A percentile compares a stretch with the other conserved stretches of the same genome.
Evolutionary conservation across 352 stramenopile genomes (phyloP).

Genomic region (Blastocystis sp.): DNA sequence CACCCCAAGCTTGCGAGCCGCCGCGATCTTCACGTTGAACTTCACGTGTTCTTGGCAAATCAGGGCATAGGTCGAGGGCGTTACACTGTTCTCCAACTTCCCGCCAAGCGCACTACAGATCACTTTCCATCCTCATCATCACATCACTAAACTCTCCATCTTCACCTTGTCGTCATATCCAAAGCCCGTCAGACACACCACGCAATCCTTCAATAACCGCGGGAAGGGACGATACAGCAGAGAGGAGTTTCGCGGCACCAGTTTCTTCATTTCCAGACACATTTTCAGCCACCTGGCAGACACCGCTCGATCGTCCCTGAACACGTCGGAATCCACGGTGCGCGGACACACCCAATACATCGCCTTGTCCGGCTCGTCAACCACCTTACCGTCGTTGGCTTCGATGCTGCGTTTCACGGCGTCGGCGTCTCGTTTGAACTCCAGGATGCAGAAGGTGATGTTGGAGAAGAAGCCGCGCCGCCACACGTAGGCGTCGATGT

Average conservation of each 20-base stretch:
- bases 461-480: conserved; percentile 48
- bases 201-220: not conserved
- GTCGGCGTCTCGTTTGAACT: conserved; percentile 58
- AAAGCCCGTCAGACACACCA: conserved; percentile 57
- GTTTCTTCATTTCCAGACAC: conserved; percentile 39
- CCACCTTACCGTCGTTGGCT: conserved; percentile 21
- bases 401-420: conserved; percentile 33
- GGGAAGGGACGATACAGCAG: conserved; percentile 40
- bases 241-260: conserved; percentile 18
- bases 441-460: conserved; percentile 48
- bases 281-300: conserved; percentile 36
- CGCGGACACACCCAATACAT: conserved; percentile 56
- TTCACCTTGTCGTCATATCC: conserved; percentile 18
- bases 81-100: conserved; percentile 19
- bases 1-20: conserved; percentile 18
- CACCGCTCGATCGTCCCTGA: conserved; percentile 54
- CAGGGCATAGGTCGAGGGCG: conserved; percentile 18
- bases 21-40: conserved; percentile 15
- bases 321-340: conserved; percentile 54
- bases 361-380: not conserved
- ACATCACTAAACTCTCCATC: conserved; percentile 37
- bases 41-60: conserved; percentile 62
- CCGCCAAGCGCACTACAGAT: conserved; percentile 33
- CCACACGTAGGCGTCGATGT: conserved; percentile 30
- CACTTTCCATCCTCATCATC: not conserved